phyloP scores from a whole-genome alignment of 1,284 basidiomycete genomes.

The Ustilago vetiveriae region DNA sequence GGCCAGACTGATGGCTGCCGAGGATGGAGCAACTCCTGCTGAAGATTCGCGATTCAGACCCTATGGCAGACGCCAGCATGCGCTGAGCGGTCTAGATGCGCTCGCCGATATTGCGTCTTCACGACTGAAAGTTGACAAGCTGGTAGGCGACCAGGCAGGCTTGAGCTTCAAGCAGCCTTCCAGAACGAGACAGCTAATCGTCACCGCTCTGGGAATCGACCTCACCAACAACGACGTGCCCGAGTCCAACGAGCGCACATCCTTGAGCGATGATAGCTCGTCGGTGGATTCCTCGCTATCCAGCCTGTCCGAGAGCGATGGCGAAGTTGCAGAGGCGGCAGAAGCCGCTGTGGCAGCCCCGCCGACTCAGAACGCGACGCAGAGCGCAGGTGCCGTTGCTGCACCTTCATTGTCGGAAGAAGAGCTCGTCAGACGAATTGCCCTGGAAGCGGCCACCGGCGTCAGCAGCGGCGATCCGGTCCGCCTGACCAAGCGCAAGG shows the following conservation, averaged over 20 bases:
- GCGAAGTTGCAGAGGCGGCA: conserved; percentile 1
- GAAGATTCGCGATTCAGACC: conserved; percentile 29
- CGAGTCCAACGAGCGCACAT: conserved; percentile 38
- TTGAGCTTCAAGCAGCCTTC: conserved; percentile 19
- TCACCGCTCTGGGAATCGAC: conserved; percentile 36
- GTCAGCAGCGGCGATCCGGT: conserved; percentile 23
- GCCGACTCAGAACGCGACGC: not conserved
- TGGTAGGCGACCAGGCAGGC: conserved; percentile 1
- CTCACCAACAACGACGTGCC: conserved; percentile 38
- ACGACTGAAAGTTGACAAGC: conserved; percentile 14
- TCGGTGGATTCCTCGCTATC: conserved; percentile 28
- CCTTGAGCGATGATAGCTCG: conserved; percentile 10
- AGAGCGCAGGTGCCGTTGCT: not conserved
- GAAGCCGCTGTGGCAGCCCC: not conserved
- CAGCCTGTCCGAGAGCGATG: conserved; percentile 31
- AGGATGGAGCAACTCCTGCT: conserved; percentile 3
- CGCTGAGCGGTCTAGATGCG: conserved; percentile 35
- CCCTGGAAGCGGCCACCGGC: conserved; percentile 25
- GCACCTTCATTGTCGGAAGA: conserved; percentile 19
- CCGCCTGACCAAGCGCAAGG: conserved; percentile 42
- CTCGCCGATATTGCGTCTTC: conserved; percentile 41
- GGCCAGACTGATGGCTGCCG: conserved; percentile 14
- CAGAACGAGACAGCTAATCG: conserved; percentile 33
- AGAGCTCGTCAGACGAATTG: conserved; percentile 32
- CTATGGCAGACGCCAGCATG: conserved; percentile 34